Evolutionary conservation across 1,139 yeast species (phyloP), one percentile per base, ranked within the genome.

Genomic region (Zygosaccharomyces pseudobailii): DNA sequence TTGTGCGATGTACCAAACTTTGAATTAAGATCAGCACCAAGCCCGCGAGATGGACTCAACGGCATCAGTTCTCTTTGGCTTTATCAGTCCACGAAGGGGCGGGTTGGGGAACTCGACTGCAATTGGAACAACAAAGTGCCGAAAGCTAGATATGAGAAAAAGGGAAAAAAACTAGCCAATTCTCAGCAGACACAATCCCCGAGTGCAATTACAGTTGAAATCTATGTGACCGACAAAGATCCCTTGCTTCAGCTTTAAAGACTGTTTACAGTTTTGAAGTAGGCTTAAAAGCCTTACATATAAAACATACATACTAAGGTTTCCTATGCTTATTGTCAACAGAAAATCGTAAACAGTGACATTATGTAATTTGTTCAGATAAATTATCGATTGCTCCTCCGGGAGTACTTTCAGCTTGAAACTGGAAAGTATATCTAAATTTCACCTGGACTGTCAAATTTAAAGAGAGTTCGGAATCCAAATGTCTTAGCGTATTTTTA

Each of bases 1-100:
- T 51, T 53, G 41, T 52, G 41, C 13, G 41, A 38, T 19, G 24
- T 13, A 17, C 44, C 36, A 42, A 47, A 24, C 42, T 43, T 47
- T 44, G 50, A 42, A 27, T 44, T 31, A 38, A 38, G 33, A 28
- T 38, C 34, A 38, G 34, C 34, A 23, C 41, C 41, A 38, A 38
- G 41, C 41, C 34, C 24, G 34, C 23, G 41, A 38, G 41, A 27
- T 27, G 41, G 32, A 38, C 32, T 38, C 41, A 38, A 38, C 24
- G 41, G 41, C 41, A 38, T 38, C 41, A 38, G 41, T 25, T 38
- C 41, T 19, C 24, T 38, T 17, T 4, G 32, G 32, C 24, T 24
- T 6, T 38, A 13, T 28, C 23, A 28, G 21, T 38, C 41, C 41
- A 28, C 33, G n/a, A 20, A 17, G n/a, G 41, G 34, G 27, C 27